Evolutionary conservation across 164 flowering plant genomes (phyloP).

Genomic region (Macadamia tetraphylla): DNA sequence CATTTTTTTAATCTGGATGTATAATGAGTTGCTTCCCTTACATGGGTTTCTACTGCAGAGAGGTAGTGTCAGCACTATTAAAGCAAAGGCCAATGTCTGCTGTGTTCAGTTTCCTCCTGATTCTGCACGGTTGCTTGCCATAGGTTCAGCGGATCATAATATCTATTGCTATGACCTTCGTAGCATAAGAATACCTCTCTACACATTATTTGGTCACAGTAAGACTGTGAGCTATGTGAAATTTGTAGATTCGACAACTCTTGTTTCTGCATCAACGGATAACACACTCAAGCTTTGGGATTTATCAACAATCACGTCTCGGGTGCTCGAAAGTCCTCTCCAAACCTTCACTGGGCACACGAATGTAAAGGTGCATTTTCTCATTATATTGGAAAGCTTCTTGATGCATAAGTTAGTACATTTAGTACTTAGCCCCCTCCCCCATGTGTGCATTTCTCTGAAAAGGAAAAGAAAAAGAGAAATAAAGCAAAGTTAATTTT

Average conservation of each 20-base stretch:
- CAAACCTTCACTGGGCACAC: slow-evolving; percentile 90
- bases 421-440: neutral
- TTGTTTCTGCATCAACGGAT: slow-evolving; percentile 95
- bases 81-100: slow-evolving; percentile 90
- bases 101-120: slow-evolving; percentile 90
- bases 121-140: slow-evolving; percentile 71
- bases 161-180: slow-evolving; percentile 92
- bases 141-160: slow-evolving; percentile 95
- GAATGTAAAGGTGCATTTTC: slow-evolving; percentile 71
- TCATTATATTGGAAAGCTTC: neutral
- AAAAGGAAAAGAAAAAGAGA: no score
- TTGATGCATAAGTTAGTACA: neutral
- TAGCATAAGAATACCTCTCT: slow-evolving; percentile 58
- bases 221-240: slow-evolving; percentile 95
- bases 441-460: no score
- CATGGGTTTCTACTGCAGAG: slow-evolving; percentile 66
- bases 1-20: slow-evolving; percentile 24
- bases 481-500: neutral
- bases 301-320: slow-evolving; percentile 58
- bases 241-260: slow-evolving; percentile 76
- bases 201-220: slow-evolving; percentile 69
- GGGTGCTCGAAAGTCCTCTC: slow-evolving; percentile 62
- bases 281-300: slow-evolving; percentile 95
- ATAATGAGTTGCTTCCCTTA: slow-evolving; percentile 47
- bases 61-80: slow-evolving; percentile 75